Base-by-base conservation (phyloP, 331 rosid genomes). In the Acacia concinna region DNA sequence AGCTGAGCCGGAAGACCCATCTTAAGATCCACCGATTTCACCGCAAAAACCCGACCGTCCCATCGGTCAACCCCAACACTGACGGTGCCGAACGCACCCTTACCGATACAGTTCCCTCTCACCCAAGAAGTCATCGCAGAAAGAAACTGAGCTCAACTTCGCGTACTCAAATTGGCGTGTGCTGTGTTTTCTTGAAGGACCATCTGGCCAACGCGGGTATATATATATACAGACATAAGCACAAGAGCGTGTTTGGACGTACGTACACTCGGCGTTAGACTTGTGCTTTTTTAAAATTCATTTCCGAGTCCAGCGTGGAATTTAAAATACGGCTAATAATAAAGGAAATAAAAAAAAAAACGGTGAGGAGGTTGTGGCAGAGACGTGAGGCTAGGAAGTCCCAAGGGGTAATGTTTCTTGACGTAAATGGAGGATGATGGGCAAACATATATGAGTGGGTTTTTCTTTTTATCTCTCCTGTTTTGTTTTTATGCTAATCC, bases 31-130 rank as follows among this genome's bases (percentile, higher is more conserved):
- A 90, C 93, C 5, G 97, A 92, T 74, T 92, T 92, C 14, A 86
- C 97, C 43, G 93, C 97, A 56, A 90, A 92, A 0, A 87, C 56
- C 21, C 6, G 74, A 25, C 83, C 87, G 82, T 87, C 88, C 8
- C 75, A 54, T 63, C 85, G 74, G 73, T 15, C 4, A 41, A 86
- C 68, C 1, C 86, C 97, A 69, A 92, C 18, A 68, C 37, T 78
- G 0, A 92, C 92, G 1, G 84, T 75, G 17, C 90, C 97, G 30
- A 92, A 92, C 17, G 92, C 85, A 5, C 97, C 97, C 38, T 82
- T 80, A 9, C 97, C 97, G 14, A 88, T 6, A 38, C 87, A 86
- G 71, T 83, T 84, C 6, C 86, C 92, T 83, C 92, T 85, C 0
- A 86, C 78, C 97, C 97, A 90, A 23, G 88, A 86, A 84, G 41